phyloP scores from a whole-genome alignment of 1,139 yeast species.

The Groenewaldozyma auringiensis region DNA sequence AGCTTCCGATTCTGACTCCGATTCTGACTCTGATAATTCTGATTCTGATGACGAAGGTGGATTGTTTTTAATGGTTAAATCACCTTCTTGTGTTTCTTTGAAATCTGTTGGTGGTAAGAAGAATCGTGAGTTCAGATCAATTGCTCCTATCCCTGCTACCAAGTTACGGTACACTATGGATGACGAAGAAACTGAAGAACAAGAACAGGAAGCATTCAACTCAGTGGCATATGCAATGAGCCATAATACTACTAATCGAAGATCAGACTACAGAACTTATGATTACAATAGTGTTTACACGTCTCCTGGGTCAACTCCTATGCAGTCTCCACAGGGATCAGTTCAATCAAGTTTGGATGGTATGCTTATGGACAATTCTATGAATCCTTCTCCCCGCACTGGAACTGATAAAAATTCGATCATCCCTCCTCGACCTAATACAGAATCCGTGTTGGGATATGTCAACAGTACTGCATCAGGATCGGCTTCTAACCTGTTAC shows the following conservation, averaged over 20 bases:
- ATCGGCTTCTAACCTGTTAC: slow-evolving; percentile 3
- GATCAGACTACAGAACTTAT: slow-evolving; percentile 67
- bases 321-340: slow-evolving; percentile 15
- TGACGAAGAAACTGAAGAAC: slow-evolving; percentile 56
- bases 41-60: slow-evolving; percentile 64
- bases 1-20: slow-evolving; percentile 26
- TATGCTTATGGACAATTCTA: neutral
- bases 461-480: slow-evolving; percentile 8
- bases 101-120: slow-evolving; percentile 9
- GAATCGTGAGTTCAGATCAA: slow-evolving; percentile 33
- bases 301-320: slow-evolving; percentile 23
- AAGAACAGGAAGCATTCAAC: slow-evolving; percentile 34
- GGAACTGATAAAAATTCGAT: slow-evolving; percentile 1
- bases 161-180: slow-evolving; percentile 72
- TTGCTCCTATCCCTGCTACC: slow-evolving; percentile 74
- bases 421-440: slow-evolving; percentile 15
- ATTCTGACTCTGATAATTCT: slow-evolving; percentile 34
- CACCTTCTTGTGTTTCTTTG: slow-evolving; percentile 32
- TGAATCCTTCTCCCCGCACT: slow-evolving; percentile 3
- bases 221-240: slow-evolving; percentile 46
- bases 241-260: slow-evolving; percentile 70
- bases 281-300: slow-evolving; percentile 77
- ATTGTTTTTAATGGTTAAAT: slow-evolving; percentile 48
- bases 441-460: slow-evolving; percentile 19
- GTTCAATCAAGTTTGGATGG: slow-evolving; percentile 12